Evolutionary conservation across 1,139 yeast species (phyloP), one percentile per base, ranked within the genome.

Genomic region (Blastobotrys elegans): DNA sequence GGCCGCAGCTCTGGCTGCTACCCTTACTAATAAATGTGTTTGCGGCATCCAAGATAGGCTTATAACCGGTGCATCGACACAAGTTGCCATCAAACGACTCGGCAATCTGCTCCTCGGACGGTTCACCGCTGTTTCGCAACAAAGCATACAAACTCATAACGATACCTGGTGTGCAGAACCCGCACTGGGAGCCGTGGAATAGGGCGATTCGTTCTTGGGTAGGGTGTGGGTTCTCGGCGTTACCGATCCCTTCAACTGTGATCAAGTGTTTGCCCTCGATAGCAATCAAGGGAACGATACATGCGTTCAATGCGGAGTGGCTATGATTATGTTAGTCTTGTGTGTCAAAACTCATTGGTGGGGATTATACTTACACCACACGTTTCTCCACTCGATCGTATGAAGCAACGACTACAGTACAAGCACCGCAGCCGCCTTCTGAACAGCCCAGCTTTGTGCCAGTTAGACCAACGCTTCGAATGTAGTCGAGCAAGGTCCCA

Each of bases 391-490:
- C 56, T 2, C 55, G 43, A 44, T 68, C 67, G 60, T 62, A 62
- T 3, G 60, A 56, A 1, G 69, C 71, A 5, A 72, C 58, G 4
- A 71, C 69, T 32, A 72, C 71, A 2, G 76, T 71, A 51, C 76
- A 72, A 2, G 76, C 76, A 27, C 76, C 76, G 55, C 76, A 72
- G 2, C 76, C 76, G 18, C 76, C 76, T 52, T 72, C 76, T 7
- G 73, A 68, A 55, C 76, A 72, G 13, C 75, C 75, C 17, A 72
- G 67, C 53, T 72, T 72, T 10, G 76, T 71, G 24, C 76, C 76
- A 1, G 68, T 67, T n/a, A 72, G 59, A 13, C 66, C 66, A 26
- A 56, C 54, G n/a, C 57, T 51, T 6, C 71, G 57, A 44, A 72
- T 69, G 51, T 66, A 72, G 45, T 72, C 75, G 13, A 72, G 63